Evolutionary conservation across 108 stramenopile species (phyloP), one percentile per base, ranked within the genome.

Genomic region (Cyclotella choctawhatcheeana): DNA sequence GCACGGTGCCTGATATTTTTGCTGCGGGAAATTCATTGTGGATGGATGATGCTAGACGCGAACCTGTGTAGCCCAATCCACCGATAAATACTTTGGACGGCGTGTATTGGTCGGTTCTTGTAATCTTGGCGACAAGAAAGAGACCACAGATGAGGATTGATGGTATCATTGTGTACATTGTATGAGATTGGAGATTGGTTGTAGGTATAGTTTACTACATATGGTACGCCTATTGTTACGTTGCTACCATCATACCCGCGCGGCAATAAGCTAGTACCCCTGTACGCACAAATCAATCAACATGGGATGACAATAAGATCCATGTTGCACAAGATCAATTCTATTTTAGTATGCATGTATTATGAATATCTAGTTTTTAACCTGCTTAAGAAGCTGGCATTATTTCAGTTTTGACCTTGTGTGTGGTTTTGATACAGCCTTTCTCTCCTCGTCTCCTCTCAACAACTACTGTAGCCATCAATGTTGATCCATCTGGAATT

Each of bases 391-490:
- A 48, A 27, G 58, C 58, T 40, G 75, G 68, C 64, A 74, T 55
- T 44, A 66, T 66, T 44, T 75, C 66, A 16, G 74, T 75, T 48
- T 67, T 55, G 22, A 76, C 61, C 0, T 64, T 44, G 53, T 76
- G 65, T 10, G 47, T 35, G 10, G 67, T 68, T 53, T 76, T 76
- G 3, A 67, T 17, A 20, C 66, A 34, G 2, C 66, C 59, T 31
- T 51, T 65, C 26, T 24, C 44, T 40, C 29, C 74, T 16, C 22
- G 29, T 37, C 18, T 40, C 34, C 34, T 66, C 60, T 76, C 74
- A 0, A 76, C 74, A 33, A 76, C 40, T 20, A 76, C 74, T 18
- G 74, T 76, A 44, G 74, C 74, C 74, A 76, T 59, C 66, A 76
- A 58, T 18, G 37, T 61, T 27, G 58, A 35, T 0, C 67, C 74